phyloP scores from a whole-genome alignment of 345 rosid species.

The Pugionium cornutum region DNA sequence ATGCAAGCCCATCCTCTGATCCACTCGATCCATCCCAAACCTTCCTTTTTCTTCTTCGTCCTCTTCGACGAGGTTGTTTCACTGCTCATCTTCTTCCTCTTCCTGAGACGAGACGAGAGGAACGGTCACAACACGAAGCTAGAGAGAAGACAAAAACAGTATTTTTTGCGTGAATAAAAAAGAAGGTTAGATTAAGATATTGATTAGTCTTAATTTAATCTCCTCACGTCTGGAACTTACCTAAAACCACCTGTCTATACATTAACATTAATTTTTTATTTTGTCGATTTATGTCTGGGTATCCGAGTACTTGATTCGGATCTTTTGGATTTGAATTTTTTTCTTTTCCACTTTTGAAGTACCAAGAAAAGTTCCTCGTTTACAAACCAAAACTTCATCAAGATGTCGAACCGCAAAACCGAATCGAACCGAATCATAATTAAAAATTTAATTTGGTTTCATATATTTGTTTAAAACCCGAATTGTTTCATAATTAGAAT shows the following conservation, averaged over 20 bases:
- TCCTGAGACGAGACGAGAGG: not conserved
- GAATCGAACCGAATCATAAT: no score
- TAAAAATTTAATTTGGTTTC: no score
- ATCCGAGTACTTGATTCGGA: no score
- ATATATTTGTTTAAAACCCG: no score
- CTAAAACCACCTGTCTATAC: not conserved
- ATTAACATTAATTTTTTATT: no score
- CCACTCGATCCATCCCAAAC: constrained; percentile 88
- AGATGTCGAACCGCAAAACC: no score
- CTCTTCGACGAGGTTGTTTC: not conserved
- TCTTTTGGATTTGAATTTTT: no score
- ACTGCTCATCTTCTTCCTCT: constrained; percentile 17
- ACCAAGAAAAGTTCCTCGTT: no score
- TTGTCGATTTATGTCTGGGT: no score
- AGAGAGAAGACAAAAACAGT: constrained; percentile 18
- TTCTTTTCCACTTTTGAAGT: no score
- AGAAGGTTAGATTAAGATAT: not conserved
- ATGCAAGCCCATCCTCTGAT: constrained; percentile 67
- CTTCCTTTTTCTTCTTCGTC: constrained; percentile 45
- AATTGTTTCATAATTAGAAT: no score
- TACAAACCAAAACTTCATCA: no score
- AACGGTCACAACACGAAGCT: constrained; percentile 3
- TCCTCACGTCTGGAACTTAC: not conserved
- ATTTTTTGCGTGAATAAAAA: not conserved
- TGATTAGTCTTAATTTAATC: not conserved